Base-by-base conservation (phyloP, 306 rosid genomes). In the Trichosanthes cucumerina region DNA sequence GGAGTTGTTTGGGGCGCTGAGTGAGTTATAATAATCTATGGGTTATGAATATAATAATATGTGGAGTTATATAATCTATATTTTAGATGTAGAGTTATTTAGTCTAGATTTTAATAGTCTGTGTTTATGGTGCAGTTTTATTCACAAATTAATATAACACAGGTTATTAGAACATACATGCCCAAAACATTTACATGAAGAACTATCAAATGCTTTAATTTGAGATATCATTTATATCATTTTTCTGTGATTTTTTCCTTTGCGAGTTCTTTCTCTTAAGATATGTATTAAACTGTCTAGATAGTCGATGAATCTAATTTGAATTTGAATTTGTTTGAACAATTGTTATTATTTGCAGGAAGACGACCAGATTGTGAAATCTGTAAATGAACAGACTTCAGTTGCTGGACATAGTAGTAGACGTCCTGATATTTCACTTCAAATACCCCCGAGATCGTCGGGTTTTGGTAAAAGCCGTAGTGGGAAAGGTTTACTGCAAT, bases 371-470 rank as follows among this genome's bases (percentile, higher is more conserved):
- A 65, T 12, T 80, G 77, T 74, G 38, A 73, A 83, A 6, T 19
- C 84, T 15, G 46, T 68, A 60, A 84, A 86, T 79, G 86, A 85
- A 80, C 91, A 88, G 72, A 79, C 56, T 78, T 76, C 84, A 8
- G 85, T 85, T 15, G 58, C 80, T 52, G 89, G 85, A 75, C 80
- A 81, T 14, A 47, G 81, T 2, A 87, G 93, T 75, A 92, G 79
- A 81, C 96, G 92, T 28, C 98, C 98, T 0, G 97, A 92, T 72
- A 92, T 95, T 79, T 91, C 96, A 43, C 97, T 92, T 88, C 97
- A 92, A 91, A 92, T 92, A 83, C 98, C 98, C 44, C 96, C 92
- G 14, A 91, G 91, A 82, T 90, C 90, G 46, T 21, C 38, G 36
- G 96, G 90, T 23, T 87, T 90, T 38, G 89, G 93, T 54, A 86